Conservation (phyloP, 805 yeast species). For the Candida michaelii region DNA sequence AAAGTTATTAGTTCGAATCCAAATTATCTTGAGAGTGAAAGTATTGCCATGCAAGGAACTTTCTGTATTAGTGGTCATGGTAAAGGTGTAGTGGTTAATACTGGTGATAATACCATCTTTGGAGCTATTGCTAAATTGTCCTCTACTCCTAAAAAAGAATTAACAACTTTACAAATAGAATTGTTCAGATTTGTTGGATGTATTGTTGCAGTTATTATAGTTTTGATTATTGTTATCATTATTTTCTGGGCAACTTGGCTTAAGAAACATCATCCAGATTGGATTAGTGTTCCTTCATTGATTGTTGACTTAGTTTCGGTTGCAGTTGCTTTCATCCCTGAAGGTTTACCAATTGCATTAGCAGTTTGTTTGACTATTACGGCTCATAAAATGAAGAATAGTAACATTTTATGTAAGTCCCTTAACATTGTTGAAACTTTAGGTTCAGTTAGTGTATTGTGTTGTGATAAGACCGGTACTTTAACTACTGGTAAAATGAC, state of each 20-base stretch:
- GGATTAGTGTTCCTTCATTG: constrained; percentile 42
- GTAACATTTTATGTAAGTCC: constrained; percentile 46
- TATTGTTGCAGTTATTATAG: constrained; percentile 23
- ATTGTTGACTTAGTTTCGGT: constrained; percentile 46
- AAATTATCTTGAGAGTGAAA: constrained; percentile 42
- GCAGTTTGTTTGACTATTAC: constrained; percentile 50
- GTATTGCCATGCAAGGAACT: constrained; percentile 50
- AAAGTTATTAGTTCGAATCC: constrained; percentile 23
- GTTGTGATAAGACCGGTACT: constrained; percentile 46
- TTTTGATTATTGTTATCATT: constrained; percentile 28
- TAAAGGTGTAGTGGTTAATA: constrained; percentile 42
- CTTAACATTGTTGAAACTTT: constrained; percentile 54
- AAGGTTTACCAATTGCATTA: constrained; percentile 52
- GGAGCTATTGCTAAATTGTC: constrained; percentile 47
- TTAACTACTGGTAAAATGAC: constrained; percentile 52
- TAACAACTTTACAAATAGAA: constrained; percentile 44
- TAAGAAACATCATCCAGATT: constrained; percentile 34
- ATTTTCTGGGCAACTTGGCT: constrained; percentile 48
- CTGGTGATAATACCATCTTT: constrained; percentile 46
- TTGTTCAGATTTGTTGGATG: constrained; percentile 35
- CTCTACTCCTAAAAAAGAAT: constrained; percentile 36
- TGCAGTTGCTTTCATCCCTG: constrained; percentile 52
- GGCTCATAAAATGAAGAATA: constrained; percentile 45
- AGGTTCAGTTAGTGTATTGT: constrained; percentile 51
- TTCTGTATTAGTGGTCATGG: constrained; percentile 45